A percentile compares a stretch with the other conserved stretches of the same genome.
Conservation (phyloP, 495 filamentous ascomycete genomes). For the Penicillium simplicissimum region DNA sequence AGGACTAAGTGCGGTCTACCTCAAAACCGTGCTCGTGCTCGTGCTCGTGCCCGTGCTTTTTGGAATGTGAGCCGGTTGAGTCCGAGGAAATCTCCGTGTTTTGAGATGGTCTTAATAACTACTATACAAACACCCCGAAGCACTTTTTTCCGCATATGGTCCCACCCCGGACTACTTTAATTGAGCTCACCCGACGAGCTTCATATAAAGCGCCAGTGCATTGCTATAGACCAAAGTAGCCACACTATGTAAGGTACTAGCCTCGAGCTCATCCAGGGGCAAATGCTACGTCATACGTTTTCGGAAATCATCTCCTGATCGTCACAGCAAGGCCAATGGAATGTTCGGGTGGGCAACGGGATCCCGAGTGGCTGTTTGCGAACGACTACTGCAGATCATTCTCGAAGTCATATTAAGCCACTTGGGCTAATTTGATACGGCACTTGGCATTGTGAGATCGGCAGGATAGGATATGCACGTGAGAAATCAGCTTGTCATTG, state of each 20-base stretch:
- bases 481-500: not conserved
- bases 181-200: not conserved
- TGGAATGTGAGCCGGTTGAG: not conserved
- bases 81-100: not conserved
- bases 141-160: not conserved
- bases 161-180: not conserved
- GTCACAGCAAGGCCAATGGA: not conserved
- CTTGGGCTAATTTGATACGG: not conserved
- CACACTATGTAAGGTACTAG: not conserved
- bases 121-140: not conserved
- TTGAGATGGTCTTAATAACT: not conserved
- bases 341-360: not conserved
- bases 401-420: not conserved
- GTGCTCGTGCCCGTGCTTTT: not conserved
- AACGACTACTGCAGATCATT: conserved; percentile 1
- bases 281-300: not conserved
- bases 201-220: not conserved
- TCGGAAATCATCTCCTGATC: not conserved
- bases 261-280: not conserved
- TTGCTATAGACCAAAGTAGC: not conserved
- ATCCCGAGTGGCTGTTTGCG: conserved; percentile 3
- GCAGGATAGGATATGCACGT: not conserved
- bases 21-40: not conserved
- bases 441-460: not conserved
- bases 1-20: not conserved